Evolutionary conservation across 179 eudicot genomes (phyloP).

Genomic region (Pouteria campechiana): DNA sequence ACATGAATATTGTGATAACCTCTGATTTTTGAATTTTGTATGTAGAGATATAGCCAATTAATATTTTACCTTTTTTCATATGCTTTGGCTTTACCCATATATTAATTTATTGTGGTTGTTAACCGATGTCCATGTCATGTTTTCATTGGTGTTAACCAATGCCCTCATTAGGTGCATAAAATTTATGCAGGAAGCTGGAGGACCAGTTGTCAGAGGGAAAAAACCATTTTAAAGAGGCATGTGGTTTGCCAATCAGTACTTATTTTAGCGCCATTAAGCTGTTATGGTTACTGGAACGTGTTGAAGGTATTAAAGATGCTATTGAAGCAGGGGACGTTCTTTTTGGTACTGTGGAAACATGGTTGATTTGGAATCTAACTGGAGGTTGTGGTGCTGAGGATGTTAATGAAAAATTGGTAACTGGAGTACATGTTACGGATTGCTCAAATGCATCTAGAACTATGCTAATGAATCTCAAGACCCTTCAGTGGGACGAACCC

Average conservation of each 20-base stretch:
- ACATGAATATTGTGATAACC: too few relatives aligned
- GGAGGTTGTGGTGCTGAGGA: too few relatives aligned
- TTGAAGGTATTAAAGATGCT: slow-evolving; percentile 60
- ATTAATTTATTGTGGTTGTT: too few relatives aligned
- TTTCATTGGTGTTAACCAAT: too few relatives aligned
- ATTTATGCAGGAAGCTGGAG: slow-evolving; percentile 63
- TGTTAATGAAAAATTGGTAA: too few relatives aligned
- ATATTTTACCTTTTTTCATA: too few relatives aligned
- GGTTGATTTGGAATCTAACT: slow-evolving; percentile 94
- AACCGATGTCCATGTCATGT: too few relatives aligned
- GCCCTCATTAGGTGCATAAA: too few relatives aligned
- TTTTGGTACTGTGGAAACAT: slow-evolving; percentile 92
- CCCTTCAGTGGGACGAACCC: slow-evolving; percentile 63
- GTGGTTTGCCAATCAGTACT: slow-evolving; percentile 94
- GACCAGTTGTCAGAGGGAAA: slow-evolving; percentile 71
- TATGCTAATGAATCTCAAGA: slow-evolving; percentile 83
- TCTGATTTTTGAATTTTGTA: too few relatives aligned
- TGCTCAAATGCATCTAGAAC: slow-evolving; percentile 94
- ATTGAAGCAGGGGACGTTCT: slow-evolving; percentile 65
- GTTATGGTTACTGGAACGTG: slow-evolving; percentile 79
- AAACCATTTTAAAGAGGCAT: slow-evolving; percentile 69
- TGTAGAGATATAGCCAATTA: too few relatives aligned
- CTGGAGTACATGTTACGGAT: slow-evolving; percentile 81
- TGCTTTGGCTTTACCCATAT: too few relatives aligned
- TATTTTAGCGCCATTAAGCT: slow-evolving; percentile 91